phyloP scores from a whole-genome alignment of 2,329 filamentous ascomycete genomes.

The Stagonosporopsis tanaceti region DNA sequence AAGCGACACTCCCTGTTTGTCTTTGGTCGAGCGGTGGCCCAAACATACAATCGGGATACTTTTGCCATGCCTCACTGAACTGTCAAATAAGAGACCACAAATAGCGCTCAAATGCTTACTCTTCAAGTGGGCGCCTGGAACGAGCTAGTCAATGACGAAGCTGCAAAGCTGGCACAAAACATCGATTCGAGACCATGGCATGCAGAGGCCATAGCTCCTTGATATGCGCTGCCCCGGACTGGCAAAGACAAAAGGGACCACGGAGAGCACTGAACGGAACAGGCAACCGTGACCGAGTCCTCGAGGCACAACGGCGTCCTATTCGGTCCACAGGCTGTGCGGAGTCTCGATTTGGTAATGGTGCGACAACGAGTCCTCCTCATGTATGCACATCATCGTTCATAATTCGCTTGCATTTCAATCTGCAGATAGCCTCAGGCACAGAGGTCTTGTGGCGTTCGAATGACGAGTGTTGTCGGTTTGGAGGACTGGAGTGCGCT shows the following conservation, averaged over 20 bases:
- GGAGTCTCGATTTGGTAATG: neutral
- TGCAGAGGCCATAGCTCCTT: neutral
- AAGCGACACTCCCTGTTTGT: neutral
- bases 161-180: neutral
- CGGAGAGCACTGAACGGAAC: neutral
- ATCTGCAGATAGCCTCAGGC: neutral
- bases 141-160: neutral
- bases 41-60: neutral
- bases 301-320: neutral
- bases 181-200: neutral
- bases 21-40: neutral
- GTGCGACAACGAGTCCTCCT: neutral
- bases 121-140: neutral
- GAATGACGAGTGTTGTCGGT: neutral
- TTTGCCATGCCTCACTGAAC: neutral
- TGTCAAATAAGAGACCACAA: neutral
- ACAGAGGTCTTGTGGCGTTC: neutral
- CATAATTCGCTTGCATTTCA: neutral
- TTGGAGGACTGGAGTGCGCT: conserved; percentile 22
- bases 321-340: neutral
- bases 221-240: neutral
- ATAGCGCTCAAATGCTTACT: neutral
- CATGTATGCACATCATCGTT: neutral
- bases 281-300: conserved; percentile 2
- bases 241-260: neutral